A percentile compares a stretch with the other conserved stretches of the same genome.
phyloP scores from a whole-genome alignment of 2,329 filamentous ascomycete species.

The Penicillium sp. region DNA sequence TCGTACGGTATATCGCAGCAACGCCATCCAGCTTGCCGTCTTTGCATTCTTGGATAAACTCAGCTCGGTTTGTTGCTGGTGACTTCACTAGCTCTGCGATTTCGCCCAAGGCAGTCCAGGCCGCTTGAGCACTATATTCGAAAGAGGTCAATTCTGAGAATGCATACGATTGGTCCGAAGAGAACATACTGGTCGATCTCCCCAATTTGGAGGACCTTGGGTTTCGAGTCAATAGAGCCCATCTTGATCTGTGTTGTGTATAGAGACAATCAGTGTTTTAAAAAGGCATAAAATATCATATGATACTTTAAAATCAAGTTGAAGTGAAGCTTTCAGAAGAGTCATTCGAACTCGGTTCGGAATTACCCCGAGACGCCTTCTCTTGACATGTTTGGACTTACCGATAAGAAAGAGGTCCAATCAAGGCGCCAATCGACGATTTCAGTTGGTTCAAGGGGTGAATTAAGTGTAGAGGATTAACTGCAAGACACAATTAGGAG shows the following conservation, averaged over 20 bases:
- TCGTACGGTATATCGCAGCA: slow-evolving; percentile 68
- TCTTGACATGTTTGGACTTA: slow-evolving; percentile 12
- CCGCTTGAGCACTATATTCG: slow-evolving; percentile 54
- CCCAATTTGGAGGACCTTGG: slow-evolving; percentile 64
- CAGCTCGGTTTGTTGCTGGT: slow-evolving; percentile 59
- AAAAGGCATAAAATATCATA: background rate
- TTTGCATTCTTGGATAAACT: slow-evolving; percentile 68
- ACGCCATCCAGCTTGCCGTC: slow-evolving; percentile 66
- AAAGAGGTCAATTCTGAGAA: background rate
- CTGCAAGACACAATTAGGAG: background rate
- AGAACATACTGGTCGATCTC: slow-evolving; percentile 60
- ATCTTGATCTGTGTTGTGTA: slow-evolving; percentile 14
- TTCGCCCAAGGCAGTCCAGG: slow-evolving; percentile 61
- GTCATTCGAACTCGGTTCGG: background rate
- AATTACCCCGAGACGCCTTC: slow-evolving; percentile 7
- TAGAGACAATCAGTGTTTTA: background rate
- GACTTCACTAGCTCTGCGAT: slow-evolving; percentile 67
- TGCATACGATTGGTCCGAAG: background rate
- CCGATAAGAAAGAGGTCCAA: slow-evolving; percentile 11
- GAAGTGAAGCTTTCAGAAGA: background rate
- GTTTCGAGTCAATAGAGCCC: slow-evolving; percentile 38
- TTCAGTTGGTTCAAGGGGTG: background rate
- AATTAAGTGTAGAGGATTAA: background rate
- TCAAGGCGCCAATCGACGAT: background rate
- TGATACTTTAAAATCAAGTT: background rate